Percentiles rank a stretch among this genome's conserved stretches.
Conservation (phyloP, 78 protist genomes). For the slime mould (Dictyostelium discoideum) region DNA sequence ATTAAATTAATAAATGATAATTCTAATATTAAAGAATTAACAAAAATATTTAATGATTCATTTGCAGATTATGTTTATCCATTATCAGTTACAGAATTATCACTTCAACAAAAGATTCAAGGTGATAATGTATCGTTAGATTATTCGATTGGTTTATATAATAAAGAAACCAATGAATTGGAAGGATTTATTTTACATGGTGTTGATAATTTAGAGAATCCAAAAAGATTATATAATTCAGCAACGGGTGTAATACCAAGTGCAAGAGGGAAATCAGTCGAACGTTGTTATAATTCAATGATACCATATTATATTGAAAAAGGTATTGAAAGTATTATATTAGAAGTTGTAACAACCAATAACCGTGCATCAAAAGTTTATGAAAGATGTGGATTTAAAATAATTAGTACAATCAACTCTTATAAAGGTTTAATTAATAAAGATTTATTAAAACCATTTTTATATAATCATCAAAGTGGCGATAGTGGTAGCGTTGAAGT, state of each 20-base stretch:
- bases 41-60: background rate
- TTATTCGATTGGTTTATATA: background rate
- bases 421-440: background rate
- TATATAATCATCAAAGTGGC: background rate
- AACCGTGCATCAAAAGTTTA: background rate
- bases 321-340: slow-evolving; percentile 2
- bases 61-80: slow-evolving; percentile 5
- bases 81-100: background rate
- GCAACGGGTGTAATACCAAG: slow-evolving; percentile 15
- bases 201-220: background rate
- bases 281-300: background rate
- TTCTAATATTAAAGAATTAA: background rate
- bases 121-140: background rate
- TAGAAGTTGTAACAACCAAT: slow-evolving; percentile 2
- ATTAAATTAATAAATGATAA: background rate
- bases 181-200: slow-evolving; percentile 7
- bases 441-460: background rate
- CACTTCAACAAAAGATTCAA: background rate
- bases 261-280: slow-evolving; percentile 1
- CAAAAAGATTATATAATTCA: background rate
- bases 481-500: background rate
- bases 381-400: slow-evolving; percentile 5
- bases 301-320: background rate
- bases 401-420: background rate
- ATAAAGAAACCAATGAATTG: background rate